Conservation (phyloP, 73 alveolate species). For the Urostyla sp. region DNA sequence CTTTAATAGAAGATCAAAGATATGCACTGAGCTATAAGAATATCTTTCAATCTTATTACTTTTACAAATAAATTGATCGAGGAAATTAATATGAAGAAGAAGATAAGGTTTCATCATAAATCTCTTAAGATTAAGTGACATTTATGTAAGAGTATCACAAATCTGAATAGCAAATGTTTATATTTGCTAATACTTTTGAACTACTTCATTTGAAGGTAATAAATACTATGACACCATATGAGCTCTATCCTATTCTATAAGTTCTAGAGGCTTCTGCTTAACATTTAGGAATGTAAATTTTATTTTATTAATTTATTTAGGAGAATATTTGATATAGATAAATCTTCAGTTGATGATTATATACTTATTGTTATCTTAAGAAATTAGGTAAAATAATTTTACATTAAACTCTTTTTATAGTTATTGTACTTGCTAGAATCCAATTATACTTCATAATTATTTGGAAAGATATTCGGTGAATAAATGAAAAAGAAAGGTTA, state of each 20-base stretch:
- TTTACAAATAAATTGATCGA: conserved; percentile 52
- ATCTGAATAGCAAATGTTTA: conserved; percentile 65
- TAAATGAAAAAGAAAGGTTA: conserved; percentile 16
- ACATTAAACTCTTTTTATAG: too few species aligned
- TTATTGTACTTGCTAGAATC: conserved; percentile 45
- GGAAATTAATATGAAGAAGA: conserved; percentile 47
- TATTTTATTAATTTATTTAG: too few species aligned
- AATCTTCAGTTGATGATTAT: conserved; percentile 55
- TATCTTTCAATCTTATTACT: conserved; percentile 53
- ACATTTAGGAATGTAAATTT: too few species aligned
- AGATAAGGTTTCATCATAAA: too few species aligned
- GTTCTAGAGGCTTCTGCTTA: conserved; percentile 29
- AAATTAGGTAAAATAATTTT: conserved; percentile 30
- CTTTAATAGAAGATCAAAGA: not conserved
- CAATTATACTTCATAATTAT: conserved; percentile 48
- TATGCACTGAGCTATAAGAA: conserved; percentile 53
- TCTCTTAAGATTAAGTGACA: conserved; percentile 50
- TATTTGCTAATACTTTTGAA: conserved; percentile 69
- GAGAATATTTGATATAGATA: conserved; percentile 51
- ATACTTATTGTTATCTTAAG: conserved; percentile 33
- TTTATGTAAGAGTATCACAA: conserved; percentile 52
- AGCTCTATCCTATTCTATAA: conserved; percentile 44
- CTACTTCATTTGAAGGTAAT: conserved; percentile 49
- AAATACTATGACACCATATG: conserved; percentile 10
- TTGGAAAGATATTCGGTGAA: conserved; percentile 57